phyloP scores from a whole-genome alignment of 2,329 filamentous ascomycete genomes.

The Xylariaceae sp. region DNA sequence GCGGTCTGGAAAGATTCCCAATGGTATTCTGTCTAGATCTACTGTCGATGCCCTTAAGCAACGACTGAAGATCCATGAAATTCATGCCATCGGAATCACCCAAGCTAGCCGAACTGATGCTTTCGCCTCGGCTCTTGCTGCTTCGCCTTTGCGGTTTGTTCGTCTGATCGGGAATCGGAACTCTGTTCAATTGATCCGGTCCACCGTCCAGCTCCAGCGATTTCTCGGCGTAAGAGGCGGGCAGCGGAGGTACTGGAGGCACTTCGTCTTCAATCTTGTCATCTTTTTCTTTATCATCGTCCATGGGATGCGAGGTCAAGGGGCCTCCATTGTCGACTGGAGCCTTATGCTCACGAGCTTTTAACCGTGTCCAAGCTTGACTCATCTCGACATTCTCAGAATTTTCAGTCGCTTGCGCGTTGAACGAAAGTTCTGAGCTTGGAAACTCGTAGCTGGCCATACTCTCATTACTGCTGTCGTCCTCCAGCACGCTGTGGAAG shows the following conservation, averaged over 20 bases:
- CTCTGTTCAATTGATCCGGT: constrained; percentile 24
- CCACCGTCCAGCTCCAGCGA: constrained; percentile 18
- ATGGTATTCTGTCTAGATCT: constrained; percentile 30
- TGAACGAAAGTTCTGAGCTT: constrained; percentile 61
- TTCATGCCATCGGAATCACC: constrained; percentile 20
- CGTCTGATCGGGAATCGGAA: constrained; percentile 35
- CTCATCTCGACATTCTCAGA: constrained; percentile 20
- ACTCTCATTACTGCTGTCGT: constrained; percentile 56
- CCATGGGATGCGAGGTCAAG: constrained; percentile 28
- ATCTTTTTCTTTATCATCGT: constrained; percentile 28
- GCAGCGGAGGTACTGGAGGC: constrained; percentile 53
- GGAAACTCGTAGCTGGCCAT: constrained; percentile 65
- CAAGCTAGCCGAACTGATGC: constrained; percentile 22
- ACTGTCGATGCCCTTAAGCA: constrained; percentile 33
- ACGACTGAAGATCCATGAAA: constrained; percentile 30
- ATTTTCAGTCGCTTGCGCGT: constrained; percentile 35
- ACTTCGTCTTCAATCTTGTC: constrained; percentile 36
- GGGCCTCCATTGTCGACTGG: constrained; percentile 26
- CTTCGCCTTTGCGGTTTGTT: constrained; percentile 27
- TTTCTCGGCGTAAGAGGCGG: constrained; percentile 30
- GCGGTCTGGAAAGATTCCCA: constrained; percentile 31
- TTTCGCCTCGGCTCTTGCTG: constrained; percentile 29
- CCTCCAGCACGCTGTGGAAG: constrained; percentile 35
- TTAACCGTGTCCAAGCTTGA: constrained; percentile 16
- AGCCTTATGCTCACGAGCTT: constrained; percentile 29